A percentile compares a stretch with the other conserved stretches of the same genome.
Conservation (phyloP, 2,329 filamentous ascomycete species). For the Talaromyces sp. region DNA sequence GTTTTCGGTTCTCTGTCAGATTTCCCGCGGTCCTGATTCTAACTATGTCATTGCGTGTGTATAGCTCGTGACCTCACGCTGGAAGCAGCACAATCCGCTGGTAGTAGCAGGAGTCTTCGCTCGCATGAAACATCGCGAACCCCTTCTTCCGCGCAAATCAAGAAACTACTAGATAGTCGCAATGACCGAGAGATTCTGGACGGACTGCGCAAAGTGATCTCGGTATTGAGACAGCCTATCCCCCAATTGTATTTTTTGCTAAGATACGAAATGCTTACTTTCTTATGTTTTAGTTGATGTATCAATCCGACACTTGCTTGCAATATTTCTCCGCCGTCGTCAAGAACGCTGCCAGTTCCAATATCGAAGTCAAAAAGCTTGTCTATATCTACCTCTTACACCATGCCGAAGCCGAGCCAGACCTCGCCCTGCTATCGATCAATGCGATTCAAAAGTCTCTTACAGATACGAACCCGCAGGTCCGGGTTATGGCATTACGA, state of each 20-base stretch:
- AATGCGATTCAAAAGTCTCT: conserved; percentile 98
- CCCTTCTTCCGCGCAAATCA: conserved; percentile 76
- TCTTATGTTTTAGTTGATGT: conserved; percentile 70
- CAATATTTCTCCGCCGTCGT: conserved; percentile 96
- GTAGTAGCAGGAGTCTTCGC: conserved; percentile 48
- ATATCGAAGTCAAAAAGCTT: conserved; percentile 92
- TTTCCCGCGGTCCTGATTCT: background rate
- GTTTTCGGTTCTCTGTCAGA: conserved; percentile 11
- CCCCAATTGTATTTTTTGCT: background rate
- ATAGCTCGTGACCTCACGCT: conserved; percentile 93
- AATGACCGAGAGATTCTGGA: conserved; percentile 91
- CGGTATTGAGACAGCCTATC: conserved; percentile 51
- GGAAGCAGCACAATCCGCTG: conserved; percentile 88
- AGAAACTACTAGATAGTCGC: conserved; percentile 89
- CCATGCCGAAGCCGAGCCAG: conserved; percentile 92
- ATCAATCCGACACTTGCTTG: conserved; percentile 78
- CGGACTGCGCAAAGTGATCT: conserved; percentile 79
- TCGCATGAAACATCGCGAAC: conserved; percentile 58
- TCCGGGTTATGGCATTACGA: conserved; percentile 84
- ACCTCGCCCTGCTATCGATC: conserved; percentile 91
- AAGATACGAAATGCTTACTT: background rate
- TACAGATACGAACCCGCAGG: conserved; percentile 83
- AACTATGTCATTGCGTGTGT: conserved; percentile 4
- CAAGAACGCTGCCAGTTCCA: conserved; percentile 93
- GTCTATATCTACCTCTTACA: conserved; percentile 98